Evolutionary conservation across 805 yeast species (phyloP).

Genomic region (Priceomyces haplophilus): DNA sequence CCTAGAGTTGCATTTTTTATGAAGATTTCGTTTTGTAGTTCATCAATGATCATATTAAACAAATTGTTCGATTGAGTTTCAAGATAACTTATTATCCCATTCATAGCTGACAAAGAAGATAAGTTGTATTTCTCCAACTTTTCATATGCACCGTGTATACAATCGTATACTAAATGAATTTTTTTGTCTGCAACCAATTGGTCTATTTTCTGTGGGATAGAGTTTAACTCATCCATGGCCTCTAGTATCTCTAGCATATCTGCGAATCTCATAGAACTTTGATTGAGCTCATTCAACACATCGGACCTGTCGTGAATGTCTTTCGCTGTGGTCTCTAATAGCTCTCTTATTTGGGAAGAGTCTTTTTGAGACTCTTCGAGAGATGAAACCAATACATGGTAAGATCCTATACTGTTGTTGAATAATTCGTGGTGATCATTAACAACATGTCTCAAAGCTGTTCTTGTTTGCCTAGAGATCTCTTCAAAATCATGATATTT

Average conservation of each 20-base stretch:
- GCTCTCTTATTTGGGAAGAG: slow-evolving; percentile 45
- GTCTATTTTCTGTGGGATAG: slow-evolving; percentile 63
- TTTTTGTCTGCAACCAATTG: slow-evolving; percentile 63
- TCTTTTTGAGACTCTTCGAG: slow-evolving; percentile 64
- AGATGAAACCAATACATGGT: slow-evolving; percentile 63
- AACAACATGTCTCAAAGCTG: slow-evolving; percentile 64
- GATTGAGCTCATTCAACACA: slow-evolving; percentile 60
- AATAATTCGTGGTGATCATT: slow-evolving; percentile 80
- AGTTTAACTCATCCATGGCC: slow-evolving; percentile 58
- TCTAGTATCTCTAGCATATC: slow-evolving; percentile 71
- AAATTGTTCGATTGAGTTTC: slow-evolving; percentile 57
- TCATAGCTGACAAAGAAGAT: slow-evolving; percentile 57
- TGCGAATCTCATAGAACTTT: slow-evolving; percentile 56
- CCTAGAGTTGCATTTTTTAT: slow-evolving; percentile 33
- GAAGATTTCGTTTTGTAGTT: slow-evolving; percentile 67
- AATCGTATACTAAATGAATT: slow-evolving; percentile 61
- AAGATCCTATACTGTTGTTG: slow-evolving; percentile 81
- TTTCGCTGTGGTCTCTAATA: slow-evolving; percentile 46
- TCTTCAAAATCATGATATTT: slow-evolving; percentile 63
- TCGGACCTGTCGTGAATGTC: slow-evolving; percentile 55
- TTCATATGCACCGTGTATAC: slow-evolving; percentile 43
- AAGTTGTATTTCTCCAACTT: slow-evolving; percentile 50
- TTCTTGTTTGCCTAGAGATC: slow-evolving; percentile 54
- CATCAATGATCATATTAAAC: slow-evolving; percentile 74
- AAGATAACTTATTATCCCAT: slow-evolving; percentile 48